Percentiles rank a stretch among this genome's conserved stretches.
phyloP scores from a whole-genome alignment of 306 rosid species.

The Lupinus albus region DNA sequence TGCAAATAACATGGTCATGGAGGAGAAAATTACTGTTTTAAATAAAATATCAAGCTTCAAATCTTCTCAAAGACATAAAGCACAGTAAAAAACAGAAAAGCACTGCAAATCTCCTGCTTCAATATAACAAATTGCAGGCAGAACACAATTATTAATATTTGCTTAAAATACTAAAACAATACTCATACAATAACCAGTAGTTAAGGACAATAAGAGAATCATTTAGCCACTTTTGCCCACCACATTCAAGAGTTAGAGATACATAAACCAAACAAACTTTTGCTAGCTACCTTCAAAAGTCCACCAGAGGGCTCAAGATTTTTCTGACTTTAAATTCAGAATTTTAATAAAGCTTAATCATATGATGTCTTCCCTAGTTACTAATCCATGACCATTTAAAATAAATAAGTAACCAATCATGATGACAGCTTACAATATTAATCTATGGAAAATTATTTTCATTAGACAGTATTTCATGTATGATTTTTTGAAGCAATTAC shows the following conservation, averaged over 20 bases:
- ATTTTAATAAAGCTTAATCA: conserved; percentile 10
- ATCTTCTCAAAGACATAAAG: conserved; percentile 22
- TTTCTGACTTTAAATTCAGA: neutral
- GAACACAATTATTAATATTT: neutral
- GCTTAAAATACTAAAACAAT: neutral
- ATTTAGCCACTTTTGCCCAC: conserved; percentile 20
- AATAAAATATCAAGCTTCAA: conserved; percentile 4
- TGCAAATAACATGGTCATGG: conserved; percentile 33
- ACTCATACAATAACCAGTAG: conserved; percentile 3
- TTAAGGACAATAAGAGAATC: conserved; percentile 13
- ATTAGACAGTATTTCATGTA: conserved; percentile 36
- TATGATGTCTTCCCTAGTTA: conserved; percentile 13
- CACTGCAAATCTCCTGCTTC: neutral
- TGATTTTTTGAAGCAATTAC: conserved; percentile 29
- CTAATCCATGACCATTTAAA: neutral
- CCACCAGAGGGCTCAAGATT: conserved; percentile 25
- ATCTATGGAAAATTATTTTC: conserved; percentile 2
- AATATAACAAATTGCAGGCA: conserved; percentile 15
- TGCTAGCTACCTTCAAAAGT: conserved; percentile 10
- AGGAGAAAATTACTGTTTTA: conserved; percentile 9
- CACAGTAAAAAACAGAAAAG: conserved; percentile 12
- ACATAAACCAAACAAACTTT: conserved; percentile 18
- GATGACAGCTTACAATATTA: conserved; percentile 19
- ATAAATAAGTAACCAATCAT: conserved; percentile 6
- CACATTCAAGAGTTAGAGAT: conserved; percentile 25